A percentile compares a stretch with the other conserved stretches of the same genome.
These are phyloP conservation scores for Hibiscus syriacus DNA, from an alignment of 345 rosid species.

Conservation along the genomic window DNA sequence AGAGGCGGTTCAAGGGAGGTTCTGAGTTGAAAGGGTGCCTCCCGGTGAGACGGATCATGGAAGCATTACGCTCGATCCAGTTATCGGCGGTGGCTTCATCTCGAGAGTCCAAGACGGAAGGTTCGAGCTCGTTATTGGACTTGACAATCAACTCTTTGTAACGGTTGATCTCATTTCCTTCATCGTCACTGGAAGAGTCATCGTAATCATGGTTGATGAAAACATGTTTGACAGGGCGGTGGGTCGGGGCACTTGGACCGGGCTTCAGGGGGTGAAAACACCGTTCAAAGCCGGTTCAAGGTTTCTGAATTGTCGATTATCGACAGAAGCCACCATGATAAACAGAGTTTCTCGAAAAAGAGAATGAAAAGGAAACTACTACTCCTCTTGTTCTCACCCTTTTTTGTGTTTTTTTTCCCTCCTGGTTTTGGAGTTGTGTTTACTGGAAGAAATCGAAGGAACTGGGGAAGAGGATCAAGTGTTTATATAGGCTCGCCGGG, in stretches of 20 bases:
- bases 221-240: slow-evolving; percentile 21
- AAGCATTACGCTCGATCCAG: slow-evolving; percentile 75
- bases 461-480: no score
- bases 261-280: slow-evolving; percentile 42
- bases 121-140: slow-evolving; percentile 57
- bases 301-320: slow-evolving; percentile 55
- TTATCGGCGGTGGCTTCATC: slow-evolving; percentile 70
- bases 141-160: slow-evolving; percentile 37
- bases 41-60: slow-evolving; percentile 91
- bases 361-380: no score
- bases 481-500: no score
- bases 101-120: slow-evolving; percentile 50
- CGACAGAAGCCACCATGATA: slow-evolving; percentile 80
- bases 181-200: slow-evolving; percentile 50
- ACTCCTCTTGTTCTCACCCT: no score
- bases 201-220: slow-evolving; percentile 13
- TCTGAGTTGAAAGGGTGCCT: slow-evolving; percentile 93
- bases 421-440: no score
- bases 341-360: no score
- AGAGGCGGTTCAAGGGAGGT: slow-evolving; percentile 62
- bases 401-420: no score
- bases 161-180: slow-evolving; percentile 36
- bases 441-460: no score
- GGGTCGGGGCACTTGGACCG: slow-evolving; percentile 26
- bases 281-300: slow-evolving; percentile 41